A percentile compares a stretch with the other conserved stretches of the same genome.
Conservation (phyloP, 2,329 filamentous ascomycete genomes). For the Colletotrichum sp. region DNA sequence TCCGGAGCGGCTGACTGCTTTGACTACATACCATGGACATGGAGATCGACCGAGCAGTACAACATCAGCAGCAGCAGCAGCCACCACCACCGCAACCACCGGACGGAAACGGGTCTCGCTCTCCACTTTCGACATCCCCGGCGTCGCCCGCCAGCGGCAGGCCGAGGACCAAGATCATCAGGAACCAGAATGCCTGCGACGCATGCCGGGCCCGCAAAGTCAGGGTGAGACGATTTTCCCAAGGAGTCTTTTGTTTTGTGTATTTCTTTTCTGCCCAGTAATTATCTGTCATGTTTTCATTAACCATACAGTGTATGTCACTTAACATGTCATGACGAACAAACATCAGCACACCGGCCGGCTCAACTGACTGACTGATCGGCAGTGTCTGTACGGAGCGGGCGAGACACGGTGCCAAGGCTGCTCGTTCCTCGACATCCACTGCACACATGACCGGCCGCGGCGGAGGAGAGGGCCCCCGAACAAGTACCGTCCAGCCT, state of each 20-base stretch:
- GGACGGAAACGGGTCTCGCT: not conserved
- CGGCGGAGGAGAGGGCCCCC: conserved; percentile 30
- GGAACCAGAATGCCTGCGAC: conserved; percentile 35
- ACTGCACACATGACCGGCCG: conserved; percentile 31
- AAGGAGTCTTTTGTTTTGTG: not conserved
- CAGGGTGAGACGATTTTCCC: conserved; percentile 21
- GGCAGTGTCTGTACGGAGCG: conserved; percentile 23
- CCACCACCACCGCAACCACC: not conserved
- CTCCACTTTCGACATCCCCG: not conserved
- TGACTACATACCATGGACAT: not conserved
- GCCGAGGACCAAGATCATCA: not conserved
- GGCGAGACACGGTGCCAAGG: conserved; percentile 22
- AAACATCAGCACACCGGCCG: not conserved
- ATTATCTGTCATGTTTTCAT: not conserved
- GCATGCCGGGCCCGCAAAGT: conserved; percentile 32
- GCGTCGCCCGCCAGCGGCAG: not conserved
- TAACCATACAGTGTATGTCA: not conserved
- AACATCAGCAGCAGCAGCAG: not conserved
- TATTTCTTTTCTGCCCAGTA: not conserved
- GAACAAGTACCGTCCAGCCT: conserved; percentile 24
- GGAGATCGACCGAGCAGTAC: conserved; percentile 4
- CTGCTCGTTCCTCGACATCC: conserved; percentile 27
- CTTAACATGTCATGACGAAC: not conserved
- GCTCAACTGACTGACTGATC: not conserved
- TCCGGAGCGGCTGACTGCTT: not conserved